Base-by-base conservation (phyloP, 2,329 filamentous ascomycete species). In the Cadophora sp. region DNA sequence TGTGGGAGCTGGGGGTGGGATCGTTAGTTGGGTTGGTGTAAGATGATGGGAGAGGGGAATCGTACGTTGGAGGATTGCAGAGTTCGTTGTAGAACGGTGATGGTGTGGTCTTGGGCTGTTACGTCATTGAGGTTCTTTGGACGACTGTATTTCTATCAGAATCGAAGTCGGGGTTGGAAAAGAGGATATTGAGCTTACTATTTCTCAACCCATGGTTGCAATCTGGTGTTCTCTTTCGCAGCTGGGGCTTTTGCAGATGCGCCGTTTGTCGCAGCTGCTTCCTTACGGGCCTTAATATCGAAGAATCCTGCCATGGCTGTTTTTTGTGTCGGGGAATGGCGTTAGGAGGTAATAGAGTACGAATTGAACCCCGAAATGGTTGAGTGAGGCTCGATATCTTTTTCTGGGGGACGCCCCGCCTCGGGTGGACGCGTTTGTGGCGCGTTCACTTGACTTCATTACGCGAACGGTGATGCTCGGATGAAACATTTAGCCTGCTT, bases 171-270 rank as follows among this genome's bases (percentile, higher is more conserved):
- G 16, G 40, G 12, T 43, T 29, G 43, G 9, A 27, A 22, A 22
- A 24, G 27, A 29, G 27, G 16, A 61, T 24, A 3, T 6, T 59
- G n/a, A 51, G 71, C 86, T 71, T 84, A 97, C 95, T 97, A 98
- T 92, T 98, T 98, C 84, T 98, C 96, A 64, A 98, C 95, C 96
- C 96, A 99, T 76, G 96, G 96, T 77, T 97, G 95, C 74, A 90
- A 84, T 76, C 87, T 87, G 73, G 85, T 85, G 34, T 84, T 84
- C 68, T 92, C 88, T 77, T 87, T 91, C 76, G 84, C 85, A 68
- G 83, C 86, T 72, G 89, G 86, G 65, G 84, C 80, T 80, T 95
- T 97, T 64, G 86, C 86, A 55, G 91, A 88, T 24, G 81, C 79
- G 61, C 85, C 86, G 79, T 88, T 91, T 50, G 87, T 83, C 1